A percentile compares a stretch with the other conserved stretches of the same genome.
These are phyloP conservation scores for Carex kokanica DNA, from an alignment of 176 grass and related monocot species.

Conservation along the genomic window DNA sequence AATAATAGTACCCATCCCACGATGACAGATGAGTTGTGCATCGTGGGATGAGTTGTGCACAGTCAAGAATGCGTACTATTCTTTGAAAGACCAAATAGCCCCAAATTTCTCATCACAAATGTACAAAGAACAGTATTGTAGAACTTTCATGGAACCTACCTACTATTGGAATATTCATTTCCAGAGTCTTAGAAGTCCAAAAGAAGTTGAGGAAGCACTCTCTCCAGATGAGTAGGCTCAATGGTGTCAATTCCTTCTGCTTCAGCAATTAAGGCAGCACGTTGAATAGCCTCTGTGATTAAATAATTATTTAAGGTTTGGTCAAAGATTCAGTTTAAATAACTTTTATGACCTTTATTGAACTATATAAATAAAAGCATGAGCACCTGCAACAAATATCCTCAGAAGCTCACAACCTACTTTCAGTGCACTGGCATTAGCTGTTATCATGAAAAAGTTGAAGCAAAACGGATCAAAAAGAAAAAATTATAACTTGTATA, in stretches of 20 bases:
- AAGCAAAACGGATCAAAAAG: neutral
- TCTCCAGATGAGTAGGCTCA: slow-evolving; percentile 76
- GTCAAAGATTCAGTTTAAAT: neutral
- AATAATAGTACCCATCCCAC: no score
- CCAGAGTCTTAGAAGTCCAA: slow-evolving; percentile 59
- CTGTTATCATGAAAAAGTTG: slow-evolving; percentile 33
- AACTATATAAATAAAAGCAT: neutral
- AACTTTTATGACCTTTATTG: neutral
- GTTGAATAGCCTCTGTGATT: slow-evolving; percentile 69
- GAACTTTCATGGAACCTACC: neutral
- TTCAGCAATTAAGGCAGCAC: slow-evolving; percentile 67
- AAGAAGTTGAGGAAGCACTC: slow-evolving; percentile 79
- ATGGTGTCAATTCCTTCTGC: slow-evolving; percentile 55
- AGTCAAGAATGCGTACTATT: neutral
- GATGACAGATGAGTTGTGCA: no score
- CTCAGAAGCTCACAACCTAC: slow-evolving; percentile 75
- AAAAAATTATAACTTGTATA: neutral
- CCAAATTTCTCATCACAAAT: neutral
- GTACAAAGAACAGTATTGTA: neutral
- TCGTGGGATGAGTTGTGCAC: no score
- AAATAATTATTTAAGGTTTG: neutral
- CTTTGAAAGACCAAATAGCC: neutral
- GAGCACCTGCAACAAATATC: slow-evolving; percentile 73
- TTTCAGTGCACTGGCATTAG: slow-evolving; percentile 65
- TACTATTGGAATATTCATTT: neutral